Base-by-base conservation (phyloP, 768 basidiomycete genomes). In the Leccinum uliginosum region DNA sequence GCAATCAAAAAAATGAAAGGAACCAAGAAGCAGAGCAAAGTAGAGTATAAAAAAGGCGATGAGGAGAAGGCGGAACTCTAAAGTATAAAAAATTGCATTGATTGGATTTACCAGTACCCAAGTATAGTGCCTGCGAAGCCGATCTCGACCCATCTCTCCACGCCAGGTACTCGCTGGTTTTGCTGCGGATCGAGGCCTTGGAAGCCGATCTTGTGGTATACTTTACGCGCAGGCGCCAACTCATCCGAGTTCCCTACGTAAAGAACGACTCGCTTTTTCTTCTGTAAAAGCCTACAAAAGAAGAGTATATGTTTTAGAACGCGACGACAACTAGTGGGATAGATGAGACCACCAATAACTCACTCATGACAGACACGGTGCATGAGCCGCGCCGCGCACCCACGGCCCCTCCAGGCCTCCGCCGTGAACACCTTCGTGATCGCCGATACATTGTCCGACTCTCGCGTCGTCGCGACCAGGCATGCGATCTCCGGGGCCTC, bases 381-480 rank as follows among this genome's bases (percentile, higher is more conserved):
- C 0, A 86, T 78, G 14, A 91, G 79, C 4, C 80, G 76, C 61
- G 81, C 81, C 0, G 89, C 89, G 61, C 79, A 86, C 1, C 84
- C 80, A 0, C 67, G 72, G 1, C 78, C 68, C 30, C 85, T 74
- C 77, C 81, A 85, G 1, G 62, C 38, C 0, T 79, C 75, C 45
- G 78, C 71, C 0, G 89, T 90, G 65, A 76, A 86, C 0, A 91
- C 89, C 68, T 91, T 91, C 48, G 85, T 86, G 46, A 92, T 83
- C 0, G 85, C 81, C 3, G 82, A 81, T 23, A 86, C 78, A 6
- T 63, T 74, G 1, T 76, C 74, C 26, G 77, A 83, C 59, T 83
- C 81, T 9, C 88, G 73, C 1, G 87, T 88, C n/a, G 80, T 81
- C 3, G 87, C 87, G 3, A 84, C 83, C 30, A 90, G 80, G 12